phyloP scores from a whole-genome alignment of 2,329 filamentous ascomycete species.

The Paracoccidioides lutzii region DNA sequence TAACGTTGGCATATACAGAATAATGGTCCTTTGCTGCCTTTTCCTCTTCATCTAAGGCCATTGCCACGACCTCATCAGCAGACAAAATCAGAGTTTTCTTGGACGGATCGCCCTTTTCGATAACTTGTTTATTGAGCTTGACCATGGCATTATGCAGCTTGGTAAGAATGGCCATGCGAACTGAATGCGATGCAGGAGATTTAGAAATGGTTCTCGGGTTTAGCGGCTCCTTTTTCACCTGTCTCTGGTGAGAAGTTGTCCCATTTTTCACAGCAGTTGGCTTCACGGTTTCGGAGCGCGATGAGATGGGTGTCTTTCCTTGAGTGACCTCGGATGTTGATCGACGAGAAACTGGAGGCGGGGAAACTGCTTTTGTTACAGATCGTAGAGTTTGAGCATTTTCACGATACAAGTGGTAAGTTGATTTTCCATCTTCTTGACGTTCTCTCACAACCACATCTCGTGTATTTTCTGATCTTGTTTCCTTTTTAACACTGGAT shows the following conservation, averaged over 20 bases:
- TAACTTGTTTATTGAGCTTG: constrained; percentile 27
- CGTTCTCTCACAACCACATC: not conserved
- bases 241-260: constrained; percentile 10
- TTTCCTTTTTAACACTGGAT: not conserved
- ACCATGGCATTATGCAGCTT: constrained; percentile 34
- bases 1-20: constrained; percentile 65
- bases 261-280: not conserved
- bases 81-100: constrained; percentile 26
- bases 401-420: constrained; percentile 9
- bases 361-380: constrained; percentile 17
- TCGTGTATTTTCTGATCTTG: not conserved
- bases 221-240: constrained; percentile 29
- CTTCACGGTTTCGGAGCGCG: not conserved
- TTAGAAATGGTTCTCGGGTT: constrained; percentile 35
- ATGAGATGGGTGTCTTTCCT: not conserved
- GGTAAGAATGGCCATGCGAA: constrained; percentile 30
- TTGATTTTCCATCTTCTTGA: not conserved
- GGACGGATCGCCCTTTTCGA: constrained; percentile 20
- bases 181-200: constrained; percentile 30
- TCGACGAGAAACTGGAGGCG: constrained; percentile 15
- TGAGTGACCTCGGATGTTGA: not conserved
- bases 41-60: constrained; percentile 57
- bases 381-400: constrained; percentile 13
- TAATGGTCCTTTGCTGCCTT: constrained; percentile 53
- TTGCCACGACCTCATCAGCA: constrained; percentile 31